Conservation (phyloP, 768 basidiomycete genomes). For the Agrocybe pediades region DNA sequence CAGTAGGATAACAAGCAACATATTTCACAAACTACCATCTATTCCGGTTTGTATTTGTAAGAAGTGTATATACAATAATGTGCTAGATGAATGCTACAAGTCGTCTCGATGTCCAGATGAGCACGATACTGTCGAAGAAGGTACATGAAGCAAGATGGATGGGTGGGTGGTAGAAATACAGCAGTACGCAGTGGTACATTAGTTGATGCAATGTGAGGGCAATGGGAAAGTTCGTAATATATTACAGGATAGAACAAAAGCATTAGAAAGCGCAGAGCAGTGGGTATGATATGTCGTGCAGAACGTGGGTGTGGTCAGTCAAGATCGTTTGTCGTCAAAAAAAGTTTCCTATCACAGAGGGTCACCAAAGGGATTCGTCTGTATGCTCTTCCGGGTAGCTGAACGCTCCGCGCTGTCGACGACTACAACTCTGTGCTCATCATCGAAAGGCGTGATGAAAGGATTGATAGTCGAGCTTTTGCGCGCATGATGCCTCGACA, state of each 20-base stretch:
- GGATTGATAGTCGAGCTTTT: constrained; percentile 47
- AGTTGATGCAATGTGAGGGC: not conserved
- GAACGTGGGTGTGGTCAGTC: not conserved
- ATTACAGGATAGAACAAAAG: not conserved
- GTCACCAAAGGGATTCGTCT: constrained; percentile 52
- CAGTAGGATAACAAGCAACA: not conserved
- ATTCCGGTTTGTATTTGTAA: not conserved
- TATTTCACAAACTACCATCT: not conserved
- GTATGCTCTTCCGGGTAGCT: constrained; percentile 44
- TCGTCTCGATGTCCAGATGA: constrained; percentile 23
- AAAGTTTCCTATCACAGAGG: constrained; percentile 17
- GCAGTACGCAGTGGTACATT: constrained; percentile 1
- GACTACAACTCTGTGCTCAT: constrained; percentile 50
- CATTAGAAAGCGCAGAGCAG: not conserved
- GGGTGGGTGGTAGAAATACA: constrained; percentile 16
- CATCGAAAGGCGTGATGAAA: constrained; percentile 81
- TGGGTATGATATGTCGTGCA: not conserved
- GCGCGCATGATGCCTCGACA: too few species aligned
- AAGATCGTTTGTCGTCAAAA: not conserved
- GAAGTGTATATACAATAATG: not conserved
- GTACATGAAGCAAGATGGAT: not conserved
- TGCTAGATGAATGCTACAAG: constrained; percentile 14
- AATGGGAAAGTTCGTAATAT: not conserved
- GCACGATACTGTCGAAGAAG: constrained; percentile 4
- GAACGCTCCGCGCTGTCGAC: constrained; percentile 24